Percentiles rank a stretch among this genome's conserved stretches.
Evolutionary conservation across 768 basidiomycete genomes (phyloP).

Genomic region (Pleurotus eryngii): DNA sequence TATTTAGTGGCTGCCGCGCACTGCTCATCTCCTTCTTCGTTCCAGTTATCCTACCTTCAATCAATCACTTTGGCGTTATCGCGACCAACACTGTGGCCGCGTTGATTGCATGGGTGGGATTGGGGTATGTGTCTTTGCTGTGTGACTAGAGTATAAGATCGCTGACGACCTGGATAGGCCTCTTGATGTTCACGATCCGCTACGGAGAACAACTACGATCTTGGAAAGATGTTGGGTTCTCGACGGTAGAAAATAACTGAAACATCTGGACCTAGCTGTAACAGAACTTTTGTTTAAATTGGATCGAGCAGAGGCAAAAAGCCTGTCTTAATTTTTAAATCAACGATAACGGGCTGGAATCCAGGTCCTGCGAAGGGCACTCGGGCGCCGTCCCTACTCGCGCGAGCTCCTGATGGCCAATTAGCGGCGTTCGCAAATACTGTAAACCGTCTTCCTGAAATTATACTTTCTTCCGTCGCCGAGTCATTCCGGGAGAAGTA

Average conservation of each 20-base stretch:
- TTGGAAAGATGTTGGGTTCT: conserved; percentile 44
- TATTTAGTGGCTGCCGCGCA: conserved; percentile 27
- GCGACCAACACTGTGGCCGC: conserved; percentile 38
- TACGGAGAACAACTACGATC: conserved; percentile 46
- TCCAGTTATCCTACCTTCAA: conserved; percentile 38
- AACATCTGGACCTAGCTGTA: too few relatives aligned
- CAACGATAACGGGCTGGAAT: conserved; percentile 41
- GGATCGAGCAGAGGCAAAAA: not conserved
- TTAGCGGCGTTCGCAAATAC: conserved; percentile 47
- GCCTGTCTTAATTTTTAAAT: conserved; percentile 29
- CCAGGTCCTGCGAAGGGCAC: conserved; percentile 36
- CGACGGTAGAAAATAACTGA: conserved; percentile 18
- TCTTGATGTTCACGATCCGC: conserved; percentile 41
- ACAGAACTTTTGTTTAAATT: not conserved
- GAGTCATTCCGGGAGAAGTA: not conserved
- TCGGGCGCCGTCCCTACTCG: conserved; percentile 17
- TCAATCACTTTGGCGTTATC: conserved; percentile 41
- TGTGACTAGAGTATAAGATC: too few relatives aligned
- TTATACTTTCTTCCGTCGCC: not conserved
- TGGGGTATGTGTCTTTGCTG: conserved; percentile 29
- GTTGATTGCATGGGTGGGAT: conserved; percentile 38
- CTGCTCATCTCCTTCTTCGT: conserved; percentile 31
- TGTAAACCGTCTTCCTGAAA: conserved; percentile 16
- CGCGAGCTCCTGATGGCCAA: conserved; percentile 28
- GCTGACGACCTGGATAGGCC: conserved; percentile 22